phyloP scores from a whole-genome alignment of 768 basidiomycete species.

The Serendipita vermifera region DNA sequence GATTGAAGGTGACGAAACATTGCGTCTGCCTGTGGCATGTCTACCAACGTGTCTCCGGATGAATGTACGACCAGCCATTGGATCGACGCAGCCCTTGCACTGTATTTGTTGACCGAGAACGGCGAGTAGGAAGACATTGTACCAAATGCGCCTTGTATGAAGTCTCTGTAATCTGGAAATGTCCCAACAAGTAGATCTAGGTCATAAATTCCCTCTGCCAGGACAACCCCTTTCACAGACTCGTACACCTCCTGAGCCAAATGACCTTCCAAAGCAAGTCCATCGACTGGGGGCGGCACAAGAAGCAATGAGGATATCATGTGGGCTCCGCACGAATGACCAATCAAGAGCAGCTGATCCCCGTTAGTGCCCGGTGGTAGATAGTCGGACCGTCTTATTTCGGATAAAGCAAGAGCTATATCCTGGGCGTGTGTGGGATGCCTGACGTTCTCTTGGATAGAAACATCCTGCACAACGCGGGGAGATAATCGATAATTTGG shows the following conservation, averaged over 20 bases:
- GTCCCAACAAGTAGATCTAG: conserved; percentile 46
- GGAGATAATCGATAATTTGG: conserved; percentile 70
- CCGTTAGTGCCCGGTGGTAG: conserved; percentile 26
- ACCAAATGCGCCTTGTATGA: conserved; percentile 55
- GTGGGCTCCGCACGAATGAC: conserved; percentile 75
- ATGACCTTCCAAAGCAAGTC: neutral
- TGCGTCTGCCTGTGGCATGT: conserved; percentile 43
- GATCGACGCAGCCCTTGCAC: conserved; percentile 24
- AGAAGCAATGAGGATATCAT: conserved; percentile 63
- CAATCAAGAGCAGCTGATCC: conserved; percentile 36
- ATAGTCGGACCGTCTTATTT: conserved; percentile 27
- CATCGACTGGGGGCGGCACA: conserved; percentile 27
- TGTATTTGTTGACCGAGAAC: conserved; percentile 34
- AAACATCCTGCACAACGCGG: too few species aligned
- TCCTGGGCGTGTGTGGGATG: conserved; percentile 68
- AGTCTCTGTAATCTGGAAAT: conserved; percentile 56
- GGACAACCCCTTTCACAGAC: conserved; percentile 38
- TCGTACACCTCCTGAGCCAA: neutral
- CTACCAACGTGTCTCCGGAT: conserved; percentile 52
- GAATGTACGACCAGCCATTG: conserved; percentile 70
- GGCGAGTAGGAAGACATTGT: conserved; percentile 32
- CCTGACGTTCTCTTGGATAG: too few species aligned
- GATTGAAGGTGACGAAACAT: conserved; percentile 44
- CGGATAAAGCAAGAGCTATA: conserved; percentile 30
- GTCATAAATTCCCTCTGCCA: conserved; percentile 73